Evolutionary conservation across 345 rosid genomes (phyloP).

Genomic region (Populus euphratica): DNA sequence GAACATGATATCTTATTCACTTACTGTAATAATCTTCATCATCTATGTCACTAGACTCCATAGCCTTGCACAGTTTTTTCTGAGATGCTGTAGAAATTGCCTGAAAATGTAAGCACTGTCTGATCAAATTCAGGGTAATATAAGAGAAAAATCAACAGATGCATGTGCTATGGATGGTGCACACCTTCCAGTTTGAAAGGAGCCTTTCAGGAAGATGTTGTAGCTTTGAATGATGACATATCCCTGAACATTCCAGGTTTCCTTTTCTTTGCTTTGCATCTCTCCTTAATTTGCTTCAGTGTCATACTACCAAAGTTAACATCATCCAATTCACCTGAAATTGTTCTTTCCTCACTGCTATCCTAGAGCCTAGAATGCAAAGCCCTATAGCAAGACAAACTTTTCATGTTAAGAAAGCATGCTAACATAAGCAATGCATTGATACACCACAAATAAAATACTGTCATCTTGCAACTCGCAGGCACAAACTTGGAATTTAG

Average conservation of each 20-base stretch:
- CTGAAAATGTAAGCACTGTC: constrained; percentile 40
- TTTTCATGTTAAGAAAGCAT: neutral
- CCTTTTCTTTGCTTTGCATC: constrained; percentile 57
- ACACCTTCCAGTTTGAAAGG: constrained; percentile 64
- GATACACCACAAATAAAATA: neutral
- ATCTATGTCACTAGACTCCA: constrained; percentile 43
- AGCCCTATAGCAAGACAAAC: neutral
- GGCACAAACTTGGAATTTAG: neutral
- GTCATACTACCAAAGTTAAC: constrained; percentile 38
- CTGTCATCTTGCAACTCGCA: neutral
- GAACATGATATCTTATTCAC: constrained; percentile 19
- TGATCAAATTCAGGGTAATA: neutral
- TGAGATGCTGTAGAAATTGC: constrained; percentile 75
- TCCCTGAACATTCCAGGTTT: constrained; percentile 19
- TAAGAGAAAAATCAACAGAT: neutral
- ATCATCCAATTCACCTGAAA: constrained; percentile 30
- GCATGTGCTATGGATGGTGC: constrained; percentile 2
- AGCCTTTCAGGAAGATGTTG: constrained; percentile 53
- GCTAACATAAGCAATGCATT: neutral
- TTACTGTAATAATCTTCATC: constrained; percentile 49
- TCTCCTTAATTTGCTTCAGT: constrained; percentile 44
- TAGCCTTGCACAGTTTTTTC: constrained; percentile 58
- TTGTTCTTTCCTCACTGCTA: neutral
- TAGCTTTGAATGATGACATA: constrained; percentile 19
- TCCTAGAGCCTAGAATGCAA: neutral